Evolutionary conservation across 179 eudicot genomes (phyloP), one percentile per base, ranked within the genome.

Genomic region (Pouteria campechiana): DNA sequence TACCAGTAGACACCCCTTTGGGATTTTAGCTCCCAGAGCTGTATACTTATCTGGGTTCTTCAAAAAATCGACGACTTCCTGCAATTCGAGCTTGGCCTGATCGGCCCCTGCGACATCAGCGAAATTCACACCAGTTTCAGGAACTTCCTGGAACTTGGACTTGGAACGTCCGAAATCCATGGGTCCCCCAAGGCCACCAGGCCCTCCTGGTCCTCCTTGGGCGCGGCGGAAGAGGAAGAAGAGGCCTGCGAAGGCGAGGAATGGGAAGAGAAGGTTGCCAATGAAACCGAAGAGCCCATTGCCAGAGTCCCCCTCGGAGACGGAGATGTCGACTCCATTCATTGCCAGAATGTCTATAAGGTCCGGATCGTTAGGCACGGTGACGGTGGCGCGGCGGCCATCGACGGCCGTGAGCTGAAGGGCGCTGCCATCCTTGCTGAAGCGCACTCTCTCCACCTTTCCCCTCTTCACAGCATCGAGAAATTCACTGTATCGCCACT

Each of bases 111-210:
- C 98, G 0, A 90, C 96, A 20, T 90, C 98, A 7, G 83, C 78
- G 9, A 90, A 90, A 0, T 80, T 61, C 2, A 82, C 85, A 0
- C 98, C 98, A 0, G 98, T 90, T 40, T 90, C 98, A 1, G 98
- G 98, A 22, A 90, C 98, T 48, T 90, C 98, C 82, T 90, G 98
- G 48, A 90, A 90, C 78, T 90, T 90, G 37, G 96, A 86, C 65
- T 90, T 90, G 4, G 96, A 86, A 57, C 98, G 47, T 2, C 98
- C 98, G 27, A 90, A 90, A 41, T 90, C 98, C 98, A 90, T 90
- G 17, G 98, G 98, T 6, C 98, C 98, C 5, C 98, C 98, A 2
- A 90, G 73, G 14, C 98, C 98, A 3, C 98, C 98, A 0, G 98
- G 98, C 3, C 98, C 98, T 0, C 98, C 98, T 0, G 95, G 87